A percentile compares a stretch with the other conserved stretches of the same genome.
These are phyloP conservation scores for Pseudoperonospora humuli DNA, from an alignment of 352 stramenopile genomes.

Conservation along the genomic window DNA sequence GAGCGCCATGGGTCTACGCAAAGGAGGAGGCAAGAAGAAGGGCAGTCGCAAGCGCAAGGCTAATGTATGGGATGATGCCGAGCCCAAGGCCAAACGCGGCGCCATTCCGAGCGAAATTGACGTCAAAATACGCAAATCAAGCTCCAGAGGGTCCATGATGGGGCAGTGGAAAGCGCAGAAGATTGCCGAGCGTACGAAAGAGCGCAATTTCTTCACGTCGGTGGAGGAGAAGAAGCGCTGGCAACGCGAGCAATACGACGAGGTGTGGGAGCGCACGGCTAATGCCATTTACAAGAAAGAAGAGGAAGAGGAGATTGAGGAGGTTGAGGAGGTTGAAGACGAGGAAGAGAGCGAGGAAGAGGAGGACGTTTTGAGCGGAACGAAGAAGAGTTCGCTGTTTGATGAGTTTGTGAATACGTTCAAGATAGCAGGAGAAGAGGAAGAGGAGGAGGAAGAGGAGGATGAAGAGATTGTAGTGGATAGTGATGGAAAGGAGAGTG, in stretches of 20 bases:
- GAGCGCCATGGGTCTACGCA: slow-evolving; percentile 22
- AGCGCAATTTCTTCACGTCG: slow-evolving; percentile 33
- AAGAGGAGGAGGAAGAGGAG: slow-evolving; percentile 39
- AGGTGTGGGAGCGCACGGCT: slow-evolving; percentile 23
- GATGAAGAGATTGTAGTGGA: slow-evolving; percentile 35
- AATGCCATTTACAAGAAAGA: slow-evolving; percentile 35
- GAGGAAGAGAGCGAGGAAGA: slow-evolving; percentile 11
- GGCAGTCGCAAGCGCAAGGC: slow-evolving; percentile 37
- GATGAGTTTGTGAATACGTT: slow-evolving; percentile 68
- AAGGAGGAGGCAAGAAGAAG: slow-evolving; percentile 37
- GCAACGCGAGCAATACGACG: slow-evolving; percentile 35
- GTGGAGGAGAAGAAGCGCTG: slow-evolving; percentile 42
- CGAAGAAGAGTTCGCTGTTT: slow-evolving; percentile 40
- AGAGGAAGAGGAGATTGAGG: slow-evolving; percentile 2
- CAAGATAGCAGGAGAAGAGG: slow-evolving; percentile 31
- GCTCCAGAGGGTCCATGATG: slow-evolving; percentile 49
- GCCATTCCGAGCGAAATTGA: slow-evolving; percentile 4
- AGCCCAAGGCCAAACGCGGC: slow-evolving; percentile 14
- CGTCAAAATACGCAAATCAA: slow-evolving; percentile 7
- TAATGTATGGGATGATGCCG: slow-evolving; percentile 44
- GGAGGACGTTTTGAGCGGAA: slow-evolving; percentile 1
- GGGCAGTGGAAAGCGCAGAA: slow-evolving; percentile 69
- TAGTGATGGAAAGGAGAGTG: slow-evolving; percentile 14
- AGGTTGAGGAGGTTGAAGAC: neutral
- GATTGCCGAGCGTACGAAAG: slow-evolving; percentile 32